These are phyloP conservation scores for Mortierella hygrophila DNA, from an alignment of 192 early-diverging fungal species.

Conservation along the genomic window DNA sequence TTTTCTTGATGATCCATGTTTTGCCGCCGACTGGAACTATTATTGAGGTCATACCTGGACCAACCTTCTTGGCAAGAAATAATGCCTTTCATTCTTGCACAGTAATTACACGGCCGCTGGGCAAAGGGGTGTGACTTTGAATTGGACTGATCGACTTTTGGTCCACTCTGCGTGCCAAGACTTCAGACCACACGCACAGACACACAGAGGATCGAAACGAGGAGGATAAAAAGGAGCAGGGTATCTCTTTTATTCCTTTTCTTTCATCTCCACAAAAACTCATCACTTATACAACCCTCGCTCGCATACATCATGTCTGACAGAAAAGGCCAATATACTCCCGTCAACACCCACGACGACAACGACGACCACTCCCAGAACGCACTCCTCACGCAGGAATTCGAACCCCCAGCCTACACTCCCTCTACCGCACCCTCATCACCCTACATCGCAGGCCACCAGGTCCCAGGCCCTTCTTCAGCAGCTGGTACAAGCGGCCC, in stretches of 20 bases:
- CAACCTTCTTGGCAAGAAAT: too few relatives aligned
- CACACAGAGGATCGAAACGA: too few relatives aligned
- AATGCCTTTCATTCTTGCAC: too few relatives aligned
- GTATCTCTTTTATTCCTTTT: too few relatives aligned
- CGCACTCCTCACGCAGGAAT: conserved; percentile 18
- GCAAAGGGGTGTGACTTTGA: too few relatives aligned
- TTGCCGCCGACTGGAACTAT: neutral
- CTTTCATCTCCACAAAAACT: neutral
- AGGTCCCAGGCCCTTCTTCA: neutral
- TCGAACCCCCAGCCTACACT: conserved; percentile 49
- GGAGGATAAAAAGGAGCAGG: too few relatives aligned
- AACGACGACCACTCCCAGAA: conserved; percentile 21
- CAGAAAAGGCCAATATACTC: conserved; percentile 33
- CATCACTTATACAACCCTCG: neutral
- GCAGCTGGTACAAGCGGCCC: conserved; percentile 12
- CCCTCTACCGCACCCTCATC: conserved; percentile 45
- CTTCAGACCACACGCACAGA: too few relatives aligned
- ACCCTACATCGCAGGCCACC: conserved; percentile 29
- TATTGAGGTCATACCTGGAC: neutral
- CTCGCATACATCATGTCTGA: conserved; percentile 36
- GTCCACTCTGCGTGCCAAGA: too few relatives aligned
- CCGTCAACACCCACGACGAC: conserved; percentile 12
- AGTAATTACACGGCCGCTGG: too few relatives aligned
- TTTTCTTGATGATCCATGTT: neutral
- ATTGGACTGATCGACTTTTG: too few relatives aligned